Evolutionary conservation across 805 yeast genomes (phyloP).

Genomic region (Myxozyma melibiosi): DNA sequence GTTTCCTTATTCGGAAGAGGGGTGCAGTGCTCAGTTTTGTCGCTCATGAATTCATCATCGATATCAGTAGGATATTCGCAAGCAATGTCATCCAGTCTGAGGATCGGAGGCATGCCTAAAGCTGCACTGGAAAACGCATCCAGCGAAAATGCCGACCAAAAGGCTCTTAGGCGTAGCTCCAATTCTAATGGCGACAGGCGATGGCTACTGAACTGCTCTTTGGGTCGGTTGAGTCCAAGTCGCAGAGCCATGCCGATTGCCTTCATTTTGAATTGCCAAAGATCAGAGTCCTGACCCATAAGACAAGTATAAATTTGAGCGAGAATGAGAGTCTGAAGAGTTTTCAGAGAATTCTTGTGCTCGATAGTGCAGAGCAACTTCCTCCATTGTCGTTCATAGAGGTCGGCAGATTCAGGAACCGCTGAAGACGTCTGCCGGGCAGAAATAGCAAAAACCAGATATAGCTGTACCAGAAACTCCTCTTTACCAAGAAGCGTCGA

Average conservation of each 20-base stretch:
- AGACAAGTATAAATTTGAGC: slow-evolving; percentile 71
- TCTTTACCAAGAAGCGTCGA: slow-evolving; percentile 29
- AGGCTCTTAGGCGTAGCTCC: slow-evolving; percentile 77
- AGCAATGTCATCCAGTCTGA: slow-evolving; percentile 80
- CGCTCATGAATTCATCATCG: slow-evolving; percentile 37
- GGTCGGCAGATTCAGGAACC: slow-evolving; percentile 11
- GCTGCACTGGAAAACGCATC: slow-evolving; percentile 75
- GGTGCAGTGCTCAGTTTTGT: slow-evolving; percentile 17
- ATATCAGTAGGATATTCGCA: slow-evolving; percentile 67
- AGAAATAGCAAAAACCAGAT: slow-evolving; percentile 38
- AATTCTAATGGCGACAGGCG: slow-evolving; percentile 67
- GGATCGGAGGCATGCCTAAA: slow-evolving; percentile 78
- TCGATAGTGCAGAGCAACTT: slow-evolving; percentile 28
- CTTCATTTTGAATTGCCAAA: slow-evolving; percentile 75
- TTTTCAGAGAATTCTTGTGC: slow-evolving; percentile 34
- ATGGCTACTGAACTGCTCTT: slow-evolving; percentile 41
- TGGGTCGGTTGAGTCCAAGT: slow-evolving; percentile 80
- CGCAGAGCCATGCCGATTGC: slow-evolving; percentile 84
- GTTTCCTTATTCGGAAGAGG: slow-evolving; percentile 38
- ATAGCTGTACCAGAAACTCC: slow-evolving; percentile 37
- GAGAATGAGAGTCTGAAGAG: slow-evolving; percentile 64
- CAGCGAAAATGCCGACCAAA: slow-evolving; percentile 80
- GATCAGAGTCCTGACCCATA: slow-evolving; percentile 70
- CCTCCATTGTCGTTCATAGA: slow-evolving; percentile 38
- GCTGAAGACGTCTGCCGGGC: slow-evolving; percentile 34